Percentiles rank a stretch among this genome's conserved stretches.
These are phyloP conservation scores for Rhynchospora tenuis DNA, from an alignment of 176 grass and related monocot species.

Conservation along the genomic window DNA sequence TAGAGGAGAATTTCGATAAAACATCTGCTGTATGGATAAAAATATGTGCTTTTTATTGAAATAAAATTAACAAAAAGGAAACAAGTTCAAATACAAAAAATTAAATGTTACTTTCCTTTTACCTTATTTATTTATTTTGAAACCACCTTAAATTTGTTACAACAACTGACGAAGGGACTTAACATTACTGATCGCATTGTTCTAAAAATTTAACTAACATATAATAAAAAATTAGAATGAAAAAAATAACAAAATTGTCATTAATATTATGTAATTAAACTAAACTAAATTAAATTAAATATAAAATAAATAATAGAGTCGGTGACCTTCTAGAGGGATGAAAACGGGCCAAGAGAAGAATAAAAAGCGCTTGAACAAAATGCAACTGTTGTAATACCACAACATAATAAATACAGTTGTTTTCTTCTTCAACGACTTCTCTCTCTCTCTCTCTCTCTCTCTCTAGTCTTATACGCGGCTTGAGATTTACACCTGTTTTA, in stretches of 20 bases:
- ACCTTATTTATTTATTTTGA: not conserved
- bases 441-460: slow-evolving; percentile 14
- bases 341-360: not conserved
- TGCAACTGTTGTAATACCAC: not conserved
- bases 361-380: not conserved
- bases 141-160: not conserved
- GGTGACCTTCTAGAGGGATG: slow-evolving; percentile 2
- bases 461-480: not conserved
- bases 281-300: too few species aligned
- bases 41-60: not conserved
- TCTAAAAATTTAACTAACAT: not conserved
- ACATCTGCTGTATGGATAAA: not conserved
- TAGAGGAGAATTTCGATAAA: not conserved
- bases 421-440: slow-evolving; percentile 13
- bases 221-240: too few species aligned
- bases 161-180: not conserved
- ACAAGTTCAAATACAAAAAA: not conserved
- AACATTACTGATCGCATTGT: not conserved
- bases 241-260: too few species aligned
- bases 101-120: not conserved
- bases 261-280: too few species aligned
- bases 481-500: not conserved
- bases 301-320: not conserved
- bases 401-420: not conserved
- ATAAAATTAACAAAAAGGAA: not conserved